Percentiles rank a stretch among this genome's conserved stretches.
phyloP scores from a whole-genome alignment of 2,329 filamentous ascomycete genomes.

The Aspergillus piperis region DNA sequence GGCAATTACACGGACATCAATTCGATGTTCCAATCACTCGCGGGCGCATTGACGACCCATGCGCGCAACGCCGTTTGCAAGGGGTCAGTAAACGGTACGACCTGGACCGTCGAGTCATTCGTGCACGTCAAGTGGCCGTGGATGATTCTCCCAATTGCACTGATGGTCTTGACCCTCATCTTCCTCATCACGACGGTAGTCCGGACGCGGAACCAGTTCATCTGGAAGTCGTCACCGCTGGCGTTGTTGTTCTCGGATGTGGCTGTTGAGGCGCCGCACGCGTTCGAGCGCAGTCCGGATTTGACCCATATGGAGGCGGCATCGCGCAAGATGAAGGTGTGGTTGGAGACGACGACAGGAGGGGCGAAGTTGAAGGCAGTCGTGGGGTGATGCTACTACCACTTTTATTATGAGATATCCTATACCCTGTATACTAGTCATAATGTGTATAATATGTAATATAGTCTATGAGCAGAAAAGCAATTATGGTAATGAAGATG shows the following conservation, averaged over 20 bases:
- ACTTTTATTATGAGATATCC: too few species aligned
- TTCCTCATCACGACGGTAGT: slow-evolving; percentile 52
- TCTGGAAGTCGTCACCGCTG: slow-evolving; percentile 30
- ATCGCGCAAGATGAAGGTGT: slow-evolving; percentile 26
- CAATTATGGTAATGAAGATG: too few species aligned
- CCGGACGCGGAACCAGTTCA: slow-evolving; percentile 27
- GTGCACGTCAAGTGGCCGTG: slow-evolving; percentile 27
- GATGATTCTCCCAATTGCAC: slow-evolving; percentile 21
- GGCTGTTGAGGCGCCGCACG: slow-evolving; percentile 16
- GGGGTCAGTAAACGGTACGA: slow-evolving; percentile 15
- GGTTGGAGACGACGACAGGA: slow-evolving; percentile 22
- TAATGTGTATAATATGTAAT: too few species aligned
- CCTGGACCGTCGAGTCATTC: slow-evolving; percentile 24
- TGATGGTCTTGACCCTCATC: slow-evolving; percentile 47
- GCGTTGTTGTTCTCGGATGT: slow-evolving; percentile 27
- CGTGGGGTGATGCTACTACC: neutral
- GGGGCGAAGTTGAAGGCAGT: slow-evolving; percentile 21
- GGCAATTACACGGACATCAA: slow-evolving; percentile 25
- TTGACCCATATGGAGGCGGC: slow-evolving; percentile 25
- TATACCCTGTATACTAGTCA: too few species aligned
- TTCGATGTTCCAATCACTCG: slow-evolving; percentile 21
- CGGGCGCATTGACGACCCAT: slow-evolving; percentile 21
- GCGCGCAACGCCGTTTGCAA: slow-evolving; percentile 24
- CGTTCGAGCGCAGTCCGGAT: slow-evolving; percentile 17
- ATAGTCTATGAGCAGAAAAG: too few species aligned